Conservation (phyloP, 1,284 basidiomycete species). For the Phylloporus sp. region DNA sequence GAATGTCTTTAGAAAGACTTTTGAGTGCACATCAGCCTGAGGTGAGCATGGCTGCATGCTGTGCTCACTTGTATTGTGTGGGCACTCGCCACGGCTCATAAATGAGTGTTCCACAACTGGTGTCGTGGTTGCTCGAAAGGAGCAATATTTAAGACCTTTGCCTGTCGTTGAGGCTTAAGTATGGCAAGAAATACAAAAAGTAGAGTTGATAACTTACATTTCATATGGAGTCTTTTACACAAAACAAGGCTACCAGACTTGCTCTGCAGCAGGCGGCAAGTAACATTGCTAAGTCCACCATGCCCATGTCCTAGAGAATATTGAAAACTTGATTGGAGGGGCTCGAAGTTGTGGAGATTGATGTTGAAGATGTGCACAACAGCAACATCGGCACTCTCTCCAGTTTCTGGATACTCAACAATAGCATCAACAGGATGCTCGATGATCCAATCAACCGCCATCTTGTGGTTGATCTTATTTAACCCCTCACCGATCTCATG, state of each 20-base stretch:
- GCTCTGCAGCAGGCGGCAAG: not conserved
- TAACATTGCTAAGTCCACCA: not conserved
- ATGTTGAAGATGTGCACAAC: slow-evolving; percentile 2
- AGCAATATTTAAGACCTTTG: not conserved
- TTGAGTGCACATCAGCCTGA: too few relatives aligned
- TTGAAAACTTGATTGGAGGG: not conserved
- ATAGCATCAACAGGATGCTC: not conserved
- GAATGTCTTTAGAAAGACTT: slow-evolving; percentile 7
- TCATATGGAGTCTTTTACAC: not conserved
- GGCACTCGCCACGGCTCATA: too few relatives aligned
- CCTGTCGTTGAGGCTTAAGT: not conserved
- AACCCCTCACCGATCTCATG: not conserved
- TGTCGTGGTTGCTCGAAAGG: not conserved
- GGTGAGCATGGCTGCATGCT: too few relatives aligned
- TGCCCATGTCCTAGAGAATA: slow-evolving; percentile 2
- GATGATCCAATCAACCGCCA: not conserved
- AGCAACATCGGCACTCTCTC: not conserved
- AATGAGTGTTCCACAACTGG: too few relatives aligned
- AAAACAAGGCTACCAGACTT: not conserved
- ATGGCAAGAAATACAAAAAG: too few relatives aligned
- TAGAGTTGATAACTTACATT: not conserved
- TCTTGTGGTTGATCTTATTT: not conserved
- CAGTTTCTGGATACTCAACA: slow-evolving; percentile 9
- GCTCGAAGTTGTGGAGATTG: not conserved
- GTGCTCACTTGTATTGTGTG: too few relatives aligned